phyloP scores from a whole-genome alignment of 2,329 filamentous ascomycete genomes.

The Teratosphaeria pseudoeucalypti region DNA sequence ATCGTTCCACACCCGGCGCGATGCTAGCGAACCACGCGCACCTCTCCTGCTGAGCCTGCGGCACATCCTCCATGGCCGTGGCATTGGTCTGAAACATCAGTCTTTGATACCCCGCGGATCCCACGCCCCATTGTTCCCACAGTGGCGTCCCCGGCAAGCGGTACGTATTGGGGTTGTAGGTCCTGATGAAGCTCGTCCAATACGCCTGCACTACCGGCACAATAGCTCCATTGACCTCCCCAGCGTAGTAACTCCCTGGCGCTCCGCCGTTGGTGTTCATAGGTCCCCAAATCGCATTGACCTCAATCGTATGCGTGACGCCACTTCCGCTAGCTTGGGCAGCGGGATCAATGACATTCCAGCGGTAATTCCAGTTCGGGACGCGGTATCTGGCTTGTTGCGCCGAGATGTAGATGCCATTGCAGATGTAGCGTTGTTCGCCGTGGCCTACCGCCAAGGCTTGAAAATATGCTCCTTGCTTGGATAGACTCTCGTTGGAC shows the following conservation, averaged over 20 bases:
- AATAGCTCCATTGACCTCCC: slow-evolving; percentile 45
- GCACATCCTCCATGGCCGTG: slow-evolving; percentile 31
- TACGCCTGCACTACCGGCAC: slow-evolving; percentile 56
- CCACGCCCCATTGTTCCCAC: slow-evolving; percentile 40
- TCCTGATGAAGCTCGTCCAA: slow-evolving; percentile 63
- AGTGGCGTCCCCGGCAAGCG: slow-evolving; percentile 36
- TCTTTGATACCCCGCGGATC: slow-evolving; percentile 17
- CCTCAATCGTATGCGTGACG: slow-evolving; percentile 57
- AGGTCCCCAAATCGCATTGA: slow-evolving; percentile 58
- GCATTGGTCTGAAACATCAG: slow-evolving; percentile 30
- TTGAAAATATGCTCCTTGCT: slow-evolving; percentile 45
- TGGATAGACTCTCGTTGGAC: slow-evolving; percentile 11
- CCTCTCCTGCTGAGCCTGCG: slow-evolving; percentile 27
- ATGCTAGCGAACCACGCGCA: slow-evolving; percentile 43
- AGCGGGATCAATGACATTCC: slow-evolving; percentile 52
- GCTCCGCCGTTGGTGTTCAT: slow-evolving; percentile 39
- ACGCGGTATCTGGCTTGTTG: slow-evolving; percentile 28
- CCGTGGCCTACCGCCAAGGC: slow-evolving; percentile 50
- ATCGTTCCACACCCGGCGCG: slow-evolving; percentile 40
- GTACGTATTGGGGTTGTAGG: slow-evolving; percentile 53
- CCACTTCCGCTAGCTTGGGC: slow-evolving; percentile 47
- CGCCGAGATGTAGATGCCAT: slow-evolving; percentile 46
- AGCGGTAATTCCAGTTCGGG: slow-evolving; percentile 57
- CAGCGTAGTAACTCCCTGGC: slow-evolving; percentile 46
- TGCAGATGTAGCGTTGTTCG: slow-evolving; percentile 56